A percentile compares a stretch with the other conserved stretches of the same genome.
These are phyloP conservation scores for Fusarium caatingaense DNA, from an alignment of 2,329 filamentous ascomycete genomes.

Conservation along the genomic window DNA sequence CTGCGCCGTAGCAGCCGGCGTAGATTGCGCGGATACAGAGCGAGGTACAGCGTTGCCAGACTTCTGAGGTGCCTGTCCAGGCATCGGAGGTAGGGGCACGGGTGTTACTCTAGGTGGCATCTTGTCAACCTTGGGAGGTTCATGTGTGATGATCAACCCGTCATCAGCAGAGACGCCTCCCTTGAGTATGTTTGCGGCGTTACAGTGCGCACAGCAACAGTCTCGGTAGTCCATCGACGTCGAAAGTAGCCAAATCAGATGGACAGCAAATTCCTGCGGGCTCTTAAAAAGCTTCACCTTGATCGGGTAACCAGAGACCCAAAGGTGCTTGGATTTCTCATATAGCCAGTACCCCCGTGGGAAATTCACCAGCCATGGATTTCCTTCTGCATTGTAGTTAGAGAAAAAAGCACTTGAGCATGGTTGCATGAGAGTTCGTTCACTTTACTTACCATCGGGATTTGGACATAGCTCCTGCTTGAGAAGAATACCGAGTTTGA, in stretches of 20 bases:
- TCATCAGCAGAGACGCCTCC: conserved; percentile 45
- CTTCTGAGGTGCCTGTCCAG: conserved; percentile 51
- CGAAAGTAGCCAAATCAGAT: conserved; percentile 64
- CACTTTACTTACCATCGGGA: conserved; percentile 51
- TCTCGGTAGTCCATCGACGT: conserved; percentile 60
- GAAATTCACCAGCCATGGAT: conserved; percentile 59
- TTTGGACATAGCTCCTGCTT: conserved; percentile 58
- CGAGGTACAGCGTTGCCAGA: conserved; percentile 38
- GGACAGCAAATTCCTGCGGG: conserved; percentile 64
- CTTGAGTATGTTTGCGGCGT: conserved; percentile 47
- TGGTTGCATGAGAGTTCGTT: neutral
- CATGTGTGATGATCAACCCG: conserved; percentile 38
- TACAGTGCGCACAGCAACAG: conserved; percentile 65
- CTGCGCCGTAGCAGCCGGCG: conserved; percentile 29
- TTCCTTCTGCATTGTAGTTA: conserved; percentile 52
- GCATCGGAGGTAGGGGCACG: conserved; percentile 52
- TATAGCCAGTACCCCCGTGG: conserved; percentile 61
- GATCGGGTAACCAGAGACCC: conserved; percentile 62
- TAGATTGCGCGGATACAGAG: conserved; percentile 48
- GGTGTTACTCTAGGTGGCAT: conserved; percentile 51
- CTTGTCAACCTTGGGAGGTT: conserved; percentile 44
- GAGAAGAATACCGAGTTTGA: conserved; percentile 59
- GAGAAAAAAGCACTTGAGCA: neutral
- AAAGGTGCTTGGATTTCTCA: conserved; percentile 61
- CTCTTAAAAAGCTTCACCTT: conserved; percentile 63